Conservation (phyloP, 2,329 filamentous ascomycete genomes). For the Chalaropsis ovoidea region DNA sequence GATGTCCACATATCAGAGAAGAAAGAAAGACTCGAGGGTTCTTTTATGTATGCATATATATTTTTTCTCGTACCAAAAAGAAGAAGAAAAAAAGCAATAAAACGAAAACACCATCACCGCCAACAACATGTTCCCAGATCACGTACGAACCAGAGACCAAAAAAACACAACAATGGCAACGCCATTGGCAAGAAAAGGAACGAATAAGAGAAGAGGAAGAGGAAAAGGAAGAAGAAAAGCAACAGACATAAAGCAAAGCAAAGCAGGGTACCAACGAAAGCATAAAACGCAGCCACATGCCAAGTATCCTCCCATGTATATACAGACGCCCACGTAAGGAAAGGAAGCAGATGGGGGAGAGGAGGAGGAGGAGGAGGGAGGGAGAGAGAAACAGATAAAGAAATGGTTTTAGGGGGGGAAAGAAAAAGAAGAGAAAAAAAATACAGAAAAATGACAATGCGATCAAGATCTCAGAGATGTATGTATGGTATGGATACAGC, state of each 20-base stretch:
- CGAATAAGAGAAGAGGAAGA: too few species aligned
- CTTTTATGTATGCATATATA: slow-evolving; percentile 10
- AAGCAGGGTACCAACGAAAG: slow-evolving; percentile 12
- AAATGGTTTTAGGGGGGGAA: not conserved
- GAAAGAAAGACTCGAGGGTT: not conserved
- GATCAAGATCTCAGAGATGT: not conserved
- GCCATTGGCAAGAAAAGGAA: not conserved
- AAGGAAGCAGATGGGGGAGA: not conserved
- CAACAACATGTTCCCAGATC: not conserved
- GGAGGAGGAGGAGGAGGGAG: not conserved
- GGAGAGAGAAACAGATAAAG: not conserved
- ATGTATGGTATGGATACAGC: not conserved
- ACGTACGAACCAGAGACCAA: not conserved
- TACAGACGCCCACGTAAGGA: slow-evolving; percentile 12
- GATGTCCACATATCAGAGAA: not conserved
- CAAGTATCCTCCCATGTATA: slow-evolving; percentile 20
- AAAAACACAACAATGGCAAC: not conserved
- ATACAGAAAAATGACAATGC: slow-evolving; percentile 13
- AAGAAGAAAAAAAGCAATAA: not conserved
- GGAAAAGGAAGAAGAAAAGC: not conserved
- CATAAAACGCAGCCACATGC: slow-evolving; percentile 16
- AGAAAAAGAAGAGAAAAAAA: slow-evolving; percentile 13
- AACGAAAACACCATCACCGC: slow-evolving; percentile 8
- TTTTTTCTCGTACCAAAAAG: slow-evolving; percentile 17
- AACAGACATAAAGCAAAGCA: not conserved